A percentile compares a stretch with the other conserved stretches of the same genome.
Evolutionary conservation across 2,329 filamentous ascomycete genomes (phyloP).

Genomic region (Ustulina deusta): DNA sequence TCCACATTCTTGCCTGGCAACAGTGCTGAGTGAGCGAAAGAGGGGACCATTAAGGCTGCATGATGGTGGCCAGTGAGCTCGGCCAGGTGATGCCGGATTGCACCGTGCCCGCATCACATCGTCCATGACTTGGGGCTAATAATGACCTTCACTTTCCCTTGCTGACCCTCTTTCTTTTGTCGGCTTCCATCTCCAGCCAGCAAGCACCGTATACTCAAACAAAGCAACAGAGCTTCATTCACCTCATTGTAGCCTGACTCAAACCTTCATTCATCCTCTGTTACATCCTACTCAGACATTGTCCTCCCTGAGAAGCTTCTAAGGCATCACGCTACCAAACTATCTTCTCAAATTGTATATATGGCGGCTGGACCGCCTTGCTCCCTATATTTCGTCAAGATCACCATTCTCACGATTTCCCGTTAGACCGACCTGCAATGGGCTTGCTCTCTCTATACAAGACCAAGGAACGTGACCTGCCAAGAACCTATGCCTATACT

Average conservation of each 20-base stretch:
- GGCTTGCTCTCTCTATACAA: slow-evolving; percentile 26
- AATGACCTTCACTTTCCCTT: slow-evolving; percentile 4
- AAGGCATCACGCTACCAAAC: not conserved
- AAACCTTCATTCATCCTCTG: slow-evolving; percentile 9
- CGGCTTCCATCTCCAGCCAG: slow-evolving; percentile 7
- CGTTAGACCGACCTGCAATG: slow-evolving; percentile 8
- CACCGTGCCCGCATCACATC: slow-evolving; percentile 11
- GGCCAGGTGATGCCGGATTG: slow-evolving; percentile 32
- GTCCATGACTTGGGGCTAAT: not conserved
- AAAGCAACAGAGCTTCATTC: slow-evolving; percentile 9
- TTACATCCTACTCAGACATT: slow-evolving; percentile 1
- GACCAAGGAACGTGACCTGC: slow-evolving; percentile 39
- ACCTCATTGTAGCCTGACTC: slow-evolving; percentile 7
- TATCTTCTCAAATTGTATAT: slow-evolving; percentile 10
- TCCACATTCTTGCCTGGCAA: slow-evolving; percentile 26
- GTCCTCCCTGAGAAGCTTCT: slow-evolving; percentile 16
- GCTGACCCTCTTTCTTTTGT: not conserved
- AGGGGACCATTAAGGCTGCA: slow-evolving; percentile 2
- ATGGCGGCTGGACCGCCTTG: slow-evolving; percentile 24
- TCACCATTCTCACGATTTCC: slow-evolving; percentile 1
- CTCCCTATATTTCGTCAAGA: slow-evolving; percentile 14
- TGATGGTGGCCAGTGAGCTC: slow-evolving; percentile 27
- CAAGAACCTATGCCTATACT: slow-evolving; percentile 27
- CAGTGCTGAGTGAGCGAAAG: not conserved
- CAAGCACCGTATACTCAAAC: not conserved